phyloP scores from a whole-genome alignment of 345 rosid species.

The Combretum micranthum region DNA sequence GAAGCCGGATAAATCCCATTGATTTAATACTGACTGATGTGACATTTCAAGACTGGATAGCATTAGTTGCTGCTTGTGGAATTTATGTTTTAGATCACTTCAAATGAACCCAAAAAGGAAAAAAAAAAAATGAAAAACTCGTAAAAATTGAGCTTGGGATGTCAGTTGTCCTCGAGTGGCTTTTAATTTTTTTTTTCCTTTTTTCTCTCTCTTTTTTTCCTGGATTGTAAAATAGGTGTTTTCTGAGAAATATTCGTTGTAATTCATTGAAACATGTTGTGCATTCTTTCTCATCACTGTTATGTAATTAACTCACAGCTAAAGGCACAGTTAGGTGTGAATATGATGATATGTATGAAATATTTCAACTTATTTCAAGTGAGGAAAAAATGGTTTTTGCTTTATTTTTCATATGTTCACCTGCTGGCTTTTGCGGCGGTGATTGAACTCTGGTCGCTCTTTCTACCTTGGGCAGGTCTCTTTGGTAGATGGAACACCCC shows the following conservation, averaged over 20 bases:
- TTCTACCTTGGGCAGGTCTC: no score
- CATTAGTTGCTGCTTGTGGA: not conserved
- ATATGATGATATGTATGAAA: constrained; percentile 2
- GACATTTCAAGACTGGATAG: no score
- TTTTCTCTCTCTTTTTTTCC: not conserved
- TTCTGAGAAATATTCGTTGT: constrained; percentile 8
- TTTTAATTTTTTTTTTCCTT: not conserved
- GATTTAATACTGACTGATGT: constrained; percentile 10
- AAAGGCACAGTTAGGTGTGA: constrained; percentile 10
- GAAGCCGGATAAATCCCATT: constrained; percentile 39
- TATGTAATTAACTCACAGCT: constrained; percentile 11
- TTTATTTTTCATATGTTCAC: not conserved
- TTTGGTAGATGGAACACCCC: no score
- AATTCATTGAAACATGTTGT: constrained; percentile 13
- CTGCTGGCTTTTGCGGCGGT: no score
- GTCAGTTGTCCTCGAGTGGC: not conserved
- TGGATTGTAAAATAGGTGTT: constrained; percentile 13
- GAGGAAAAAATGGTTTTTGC: not conserved
- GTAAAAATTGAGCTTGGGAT: not conserved
- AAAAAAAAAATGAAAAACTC: no score
- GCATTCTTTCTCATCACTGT: constrained; percentile 11
- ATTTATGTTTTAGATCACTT: not conserved
- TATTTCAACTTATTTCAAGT: constrained; percentile 1
- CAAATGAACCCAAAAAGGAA: not conserved
- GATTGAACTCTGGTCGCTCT: no score